Percentiles rank a stretch among this genome's conserved stretches.
Evolutionary conservation across 164 flowering plant species (phyloP).

Genomic region (Berberis thunbergii): DNA sequence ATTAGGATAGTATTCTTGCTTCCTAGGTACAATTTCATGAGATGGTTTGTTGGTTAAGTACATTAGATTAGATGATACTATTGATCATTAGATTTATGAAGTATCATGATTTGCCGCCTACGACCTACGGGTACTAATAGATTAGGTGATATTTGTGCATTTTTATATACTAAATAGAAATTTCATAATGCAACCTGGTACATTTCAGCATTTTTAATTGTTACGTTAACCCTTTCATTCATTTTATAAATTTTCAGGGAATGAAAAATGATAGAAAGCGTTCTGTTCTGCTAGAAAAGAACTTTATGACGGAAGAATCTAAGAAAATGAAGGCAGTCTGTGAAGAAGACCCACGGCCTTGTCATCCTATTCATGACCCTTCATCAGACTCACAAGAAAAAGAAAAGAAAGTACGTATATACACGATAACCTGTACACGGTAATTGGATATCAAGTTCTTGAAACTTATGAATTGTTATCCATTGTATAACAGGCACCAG

Average conservation of each 20-base stretch:
- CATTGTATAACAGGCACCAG: constrained; percentile 18
- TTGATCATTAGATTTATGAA: too few species aligned
- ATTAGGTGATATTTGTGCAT: background rate
- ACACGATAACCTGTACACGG: too few species aligned
- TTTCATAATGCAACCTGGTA: background rate
- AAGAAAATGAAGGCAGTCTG: constrained; percentile 1
- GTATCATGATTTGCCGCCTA: too few species aligned
- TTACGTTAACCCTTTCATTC: background rate
- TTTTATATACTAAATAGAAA: background rate
- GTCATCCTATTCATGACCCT: background rate
- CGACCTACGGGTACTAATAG: too few species aligned
- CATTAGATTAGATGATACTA: too few species aligned
- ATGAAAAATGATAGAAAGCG: background rate
- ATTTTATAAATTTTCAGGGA: background rate
- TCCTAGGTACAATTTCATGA: too few species aligned
- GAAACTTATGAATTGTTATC: too few species aligned
- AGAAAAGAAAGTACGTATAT: background rate
- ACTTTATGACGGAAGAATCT: background rate
- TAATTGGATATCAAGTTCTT: too few species aligned
- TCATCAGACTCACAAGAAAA: background rate
- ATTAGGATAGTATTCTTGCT: too few species aligned
- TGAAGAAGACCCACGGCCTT: background rate
- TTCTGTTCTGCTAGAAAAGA: background rate
- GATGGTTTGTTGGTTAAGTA: too few species aligned
- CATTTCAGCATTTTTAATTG: too few species aligned